Conservation (phyloP, 1,284 basidiomycete genomes). For the Irpex sp. region DNA sequence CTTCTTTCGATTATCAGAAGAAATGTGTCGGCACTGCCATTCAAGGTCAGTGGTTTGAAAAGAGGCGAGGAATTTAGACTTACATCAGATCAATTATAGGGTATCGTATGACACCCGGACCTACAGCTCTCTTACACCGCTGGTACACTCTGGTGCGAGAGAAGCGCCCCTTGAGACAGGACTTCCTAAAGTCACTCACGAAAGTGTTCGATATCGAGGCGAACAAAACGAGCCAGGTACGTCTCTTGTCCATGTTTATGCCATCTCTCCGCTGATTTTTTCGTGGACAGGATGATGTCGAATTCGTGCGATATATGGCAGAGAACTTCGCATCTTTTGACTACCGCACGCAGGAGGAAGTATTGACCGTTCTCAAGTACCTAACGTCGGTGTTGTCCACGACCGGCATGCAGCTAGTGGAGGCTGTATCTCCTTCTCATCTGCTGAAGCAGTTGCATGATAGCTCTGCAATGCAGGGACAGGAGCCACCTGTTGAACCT, state of each 20-base stretch:
- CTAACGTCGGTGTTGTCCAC: slow-evolving; percentile 83
- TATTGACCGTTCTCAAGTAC: slow-evolving; percentile 79
- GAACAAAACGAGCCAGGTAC: slow-evolving; percentile 45
- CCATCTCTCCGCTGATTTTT: background rate
- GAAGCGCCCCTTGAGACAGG: slow-evolving; percentile 80
- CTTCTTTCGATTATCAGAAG: slow-evolving; percentile 83
- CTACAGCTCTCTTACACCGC: slow-evolving; percentile 73
- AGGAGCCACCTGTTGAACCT: background rate
- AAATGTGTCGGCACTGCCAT: slow-evolving; percentile 44
- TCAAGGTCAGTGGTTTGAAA: slow-evolving; percentile 37
- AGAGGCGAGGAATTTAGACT: background rate
- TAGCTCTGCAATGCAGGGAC: slow-evolving; percentile 9
- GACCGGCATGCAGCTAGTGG: slow-evolving; percentile 78
- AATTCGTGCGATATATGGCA: slow-evolving; percentile 87
- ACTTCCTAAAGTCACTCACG: slow-evolving; percentile 82
- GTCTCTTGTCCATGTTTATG: slow-evolving; percentile 4
- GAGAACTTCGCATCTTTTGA: slow-evolving; percentile 92
- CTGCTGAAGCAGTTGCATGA: slow-evolving; percentile 59
- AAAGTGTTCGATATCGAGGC: slow-evolving; percentile 75
- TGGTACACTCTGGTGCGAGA: slow-evolving; percentile 94
- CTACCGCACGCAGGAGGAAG: slow-evolving; percentile 94
- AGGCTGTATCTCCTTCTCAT: slow-evolving; percentile 64
- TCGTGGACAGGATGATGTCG: slow-evolving; percentile 62
- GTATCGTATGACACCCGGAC: slow-evolving; percentile 51
- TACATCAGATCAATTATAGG: slow-evolving; percentile 38